Base-by-base conservation (phyloP, 2,329 filamentous ascomycete species). In the Penicillium sp. region DNA sequence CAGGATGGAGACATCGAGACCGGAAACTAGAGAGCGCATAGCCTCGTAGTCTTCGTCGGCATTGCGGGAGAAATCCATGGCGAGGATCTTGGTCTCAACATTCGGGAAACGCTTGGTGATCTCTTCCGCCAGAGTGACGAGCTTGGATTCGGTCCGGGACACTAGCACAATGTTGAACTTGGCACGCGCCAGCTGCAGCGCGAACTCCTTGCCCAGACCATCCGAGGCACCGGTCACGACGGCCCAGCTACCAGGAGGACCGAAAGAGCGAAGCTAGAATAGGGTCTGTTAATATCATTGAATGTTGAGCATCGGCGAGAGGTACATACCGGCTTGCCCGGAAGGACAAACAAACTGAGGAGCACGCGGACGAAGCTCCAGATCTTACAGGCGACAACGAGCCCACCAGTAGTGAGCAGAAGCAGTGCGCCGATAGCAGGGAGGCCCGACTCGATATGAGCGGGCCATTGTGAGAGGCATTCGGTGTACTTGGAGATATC, bases 131-230 rank as follows among this genome's bases (percentile, higher is more conserved):
- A 99, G 82, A 2, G 84, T 74, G 49, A 89, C 84, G 61, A 99
- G 86, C 76, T 99, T 99, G 38, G 90, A 90, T 62, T 88, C 82
- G n/a, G 95, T 97, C 65, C 95, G 92, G 42, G 94, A 97, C 56
- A 99, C 87, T 63, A 99, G 89, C 57, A 99, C 79, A 64, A 97
- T 80, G 76, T 96, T 97, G 84, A 93, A 99, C 65, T 92, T 92
- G 71, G 94, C 92, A 56, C 84, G 80, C 23, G 94, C 92, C 52
- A 99, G 86, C 72, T 97, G 91, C 29, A 88, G 81, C 34, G 93
- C 90, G 71, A 90, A 99, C 77, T 99, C 94, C 76, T 96, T 97
- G 70, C 94, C 94, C 58, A 99, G 86, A 59, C 94, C 95, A 74
- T 99, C 94, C 10, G 92, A 96, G 47, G 93, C 94, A 58, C 94